Evolutionary conservation across 2,329 filamentous ascomycete species (phyloP).

Genomic region (Colletotrichum paranaense): DNA sequence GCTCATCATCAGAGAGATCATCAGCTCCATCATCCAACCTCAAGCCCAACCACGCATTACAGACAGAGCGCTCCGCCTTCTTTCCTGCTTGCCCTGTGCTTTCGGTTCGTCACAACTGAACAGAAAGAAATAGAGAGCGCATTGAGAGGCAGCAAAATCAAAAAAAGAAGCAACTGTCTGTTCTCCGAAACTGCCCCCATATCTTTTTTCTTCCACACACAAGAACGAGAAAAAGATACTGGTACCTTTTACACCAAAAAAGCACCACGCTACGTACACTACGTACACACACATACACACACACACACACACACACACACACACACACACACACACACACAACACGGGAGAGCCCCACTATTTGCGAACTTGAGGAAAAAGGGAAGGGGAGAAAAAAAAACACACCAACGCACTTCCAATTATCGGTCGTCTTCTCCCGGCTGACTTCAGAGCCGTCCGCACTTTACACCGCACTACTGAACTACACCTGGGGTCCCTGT

Average conservation of each 20-base stretch:
- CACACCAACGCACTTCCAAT: not conserved
- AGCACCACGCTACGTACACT: not conserved
- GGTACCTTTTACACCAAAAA: not conserved
- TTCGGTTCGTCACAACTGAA: constrained; percentile 9
- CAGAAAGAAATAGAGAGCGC: not conserved
- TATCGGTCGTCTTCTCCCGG: constrained; percentile 10
- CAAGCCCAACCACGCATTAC: constrained; percentile 26
- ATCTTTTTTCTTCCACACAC: not conserved
- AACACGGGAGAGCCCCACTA: constrained; percentile 1
- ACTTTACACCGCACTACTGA: constrained; percentile 24
- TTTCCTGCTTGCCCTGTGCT: constrained; percentile 22
- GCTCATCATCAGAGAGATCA: constrained; percentile 36
- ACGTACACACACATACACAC: not conserved
- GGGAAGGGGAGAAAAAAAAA: not conserved
- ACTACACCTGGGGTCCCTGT: constrained; percentile 28
- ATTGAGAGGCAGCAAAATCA: not conserved
- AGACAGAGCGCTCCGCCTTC: constrained; percentile 29
- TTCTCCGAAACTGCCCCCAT: not conserved
- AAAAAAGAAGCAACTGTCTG: not conserved
- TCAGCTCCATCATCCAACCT: constrained; percentile 33
- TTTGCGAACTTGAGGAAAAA: not conserved
- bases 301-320: not conserved
- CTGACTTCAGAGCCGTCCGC: constrained; percentile 13
- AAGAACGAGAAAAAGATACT: not conserved
- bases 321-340: not conserved